These are phyloP conservation scores for Drechslerella dactyloides DNA, from an alignment of 2,329 filamentous ascomycete species.

Conservation along the genomic window DNA sequence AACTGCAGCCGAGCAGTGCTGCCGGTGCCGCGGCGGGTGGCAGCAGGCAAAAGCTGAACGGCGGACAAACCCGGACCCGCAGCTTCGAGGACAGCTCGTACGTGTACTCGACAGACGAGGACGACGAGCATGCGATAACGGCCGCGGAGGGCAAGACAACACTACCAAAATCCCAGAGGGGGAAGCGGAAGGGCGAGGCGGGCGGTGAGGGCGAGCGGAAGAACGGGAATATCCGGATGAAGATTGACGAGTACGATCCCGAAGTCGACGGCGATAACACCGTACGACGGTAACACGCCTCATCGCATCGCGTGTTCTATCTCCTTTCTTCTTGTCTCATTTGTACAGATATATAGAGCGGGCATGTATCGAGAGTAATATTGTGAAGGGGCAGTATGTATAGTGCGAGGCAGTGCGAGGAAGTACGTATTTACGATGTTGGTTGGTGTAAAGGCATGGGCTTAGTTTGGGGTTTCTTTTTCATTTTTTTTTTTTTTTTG, in stretches of 20 bases:
- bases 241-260: conserved; percentile 37
- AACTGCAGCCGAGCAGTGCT: conserved; percentile 36
- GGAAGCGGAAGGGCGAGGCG: conserved; percentile 2
- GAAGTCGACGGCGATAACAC: conserved; percentile 39
- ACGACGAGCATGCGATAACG: conserved; percentile 38
- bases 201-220: neutral
- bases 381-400: no score
- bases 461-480: no score
- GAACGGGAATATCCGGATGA: neutral
- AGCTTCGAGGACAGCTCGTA: conserved; percentile 46
- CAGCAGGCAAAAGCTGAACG: conserved; percentile 10
- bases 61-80: conserved; percentile 21
- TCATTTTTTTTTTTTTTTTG: no score
- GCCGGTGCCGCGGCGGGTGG: conserved; percentile 14
- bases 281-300: neutral
- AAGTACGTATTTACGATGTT: no score
- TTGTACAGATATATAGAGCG: neutral
- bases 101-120: conserved; percentile 44
- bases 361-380: no score
- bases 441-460: no score
- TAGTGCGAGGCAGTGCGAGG: no score
- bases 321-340: neutral
- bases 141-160: conserved; percentile 5
- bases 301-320: neutral
- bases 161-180: conserved; percentile 18